Percentiles rank a stretch among this genome's conserved stretches.
Conservation (phyloP, 371 early-diverging fungal genomes). For the Mortierella sp. region DNA sequence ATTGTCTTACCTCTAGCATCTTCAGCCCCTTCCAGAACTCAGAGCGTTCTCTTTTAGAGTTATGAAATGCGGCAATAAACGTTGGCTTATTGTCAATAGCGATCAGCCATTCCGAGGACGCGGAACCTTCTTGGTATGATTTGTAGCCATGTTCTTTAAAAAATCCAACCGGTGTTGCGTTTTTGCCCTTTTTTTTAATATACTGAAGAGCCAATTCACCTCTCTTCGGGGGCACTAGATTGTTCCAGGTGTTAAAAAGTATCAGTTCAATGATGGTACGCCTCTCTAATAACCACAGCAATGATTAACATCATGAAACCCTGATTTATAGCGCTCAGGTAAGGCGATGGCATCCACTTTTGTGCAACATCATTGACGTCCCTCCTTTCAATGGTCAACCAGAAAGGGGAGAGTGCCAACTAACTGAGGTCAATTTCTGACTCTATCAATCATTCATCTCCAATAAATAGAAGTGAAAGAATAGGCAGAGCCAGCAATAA, state of each 20-base stretch:
- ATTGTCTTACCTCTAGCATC: constrained; percentile 6
- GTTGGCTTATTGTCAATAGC: neutral
- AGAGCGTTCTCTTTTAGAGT: constrained; percentile 3
- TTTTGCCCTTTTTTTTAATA: neutral
- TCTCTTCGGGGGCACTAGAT: neutral
- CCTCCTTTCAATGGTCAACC: constrained; percentile 19
- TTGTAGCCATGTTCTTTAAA: constrained; percentile 8
- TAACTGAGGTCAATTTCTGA: constrained; percentile 10
- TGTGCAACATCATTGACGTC: constrained; percentile 21
- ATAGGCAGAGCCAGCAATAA: neutral
- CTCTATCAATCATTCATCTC: constrained; percentile 15
- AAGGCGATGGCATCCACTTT: constrained; percentile 19
- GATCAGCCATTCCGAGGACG: constrained; percentile 15
- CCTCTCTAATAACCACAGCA: neutral
- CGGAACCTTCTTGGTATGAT: constrained; percentile 17
- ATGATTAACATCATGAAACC: constrained; percentile 3
- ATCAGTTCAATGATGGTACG: constrained; percentile 1
- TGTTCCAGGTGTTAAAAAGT: neutral
- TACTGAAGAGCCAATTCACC: neutral
- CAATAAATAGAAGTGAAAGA: constrained; percentile 12
- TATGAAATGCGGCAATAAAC: neutral
- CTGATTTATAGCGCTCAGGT: constrained; percentile 13
- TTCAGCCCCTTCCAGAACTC: neutral
- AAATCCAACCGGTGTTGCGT: constrained; percentile 13
- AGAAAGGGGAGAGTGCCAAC: constrained; percentile 9